These are phyloP conservation scores for Mycena vulgaris DNA, from an alignment of 768 basidiomycete species.

Conservation along the genomic window DNA sequence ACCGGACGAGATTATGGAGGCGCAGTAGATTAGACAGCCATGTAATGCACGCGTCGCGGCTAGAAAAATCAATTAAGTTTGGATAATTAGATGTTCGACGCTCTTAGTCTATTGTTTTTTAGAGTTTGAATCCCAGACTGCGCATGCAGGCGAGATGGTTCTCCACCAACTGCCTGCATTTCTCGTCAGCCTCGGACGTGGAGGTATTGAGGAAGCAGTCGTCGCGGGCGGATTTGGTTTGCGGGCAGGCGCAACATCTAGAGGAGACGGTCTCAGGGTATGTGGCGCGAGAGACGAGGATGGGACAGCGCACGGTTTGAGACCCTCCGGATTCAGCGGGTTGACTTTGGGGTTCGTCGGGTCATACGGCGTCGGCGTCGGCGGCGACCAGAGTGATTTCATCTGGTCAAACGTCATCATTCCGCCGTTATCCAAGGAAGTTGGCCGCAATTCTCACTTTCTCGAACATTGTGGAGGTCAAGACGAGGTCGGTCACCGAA, in stretches of 20 bases:
- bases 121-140: constrained; percentile 89
- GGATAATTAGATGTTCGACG: constrained; percentile 22
- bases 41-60: constrained; percentile 9
- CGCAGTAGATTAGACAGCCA: constrained; percentile 26
- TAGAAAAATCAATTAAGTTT: constrained; percentile 26
- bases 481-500: no score
- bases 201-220: constrained; percentile 92
- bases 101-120: not conserved
- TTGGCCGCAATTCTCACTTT: constrained; percentile 12
- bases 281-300: not conserved
- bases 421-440: not conserved
- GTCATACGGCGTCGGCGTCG: constrained; percentile 64
- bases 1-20: constrained; percentile 72
- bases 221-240: constrained; percentile 93
- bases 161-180: constrained; percentile 86
- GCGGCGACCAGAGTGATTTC: constrained; percentile 70
- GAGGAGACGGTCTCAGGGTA: not conserved
- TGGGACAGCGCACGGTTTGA: constrained; percentile 85
- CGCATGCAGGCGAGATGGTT: constrained; percentile 94
- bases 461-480: constrained; percentile 24
- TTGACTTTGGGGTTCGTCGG: constrained; percentile 86
- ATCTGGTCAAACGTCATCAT: constrained; percentile 52
- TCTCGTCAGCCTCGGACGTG: constrained; percentile 74
- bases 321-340: constrained; percentile 92
- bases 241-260: constrained; percentile 97